Evolutionary conservation across 2,329 filamentous ascomycete genomes (phyloP).

Genomic region (Arthrinium phaeospermum): DNA sequence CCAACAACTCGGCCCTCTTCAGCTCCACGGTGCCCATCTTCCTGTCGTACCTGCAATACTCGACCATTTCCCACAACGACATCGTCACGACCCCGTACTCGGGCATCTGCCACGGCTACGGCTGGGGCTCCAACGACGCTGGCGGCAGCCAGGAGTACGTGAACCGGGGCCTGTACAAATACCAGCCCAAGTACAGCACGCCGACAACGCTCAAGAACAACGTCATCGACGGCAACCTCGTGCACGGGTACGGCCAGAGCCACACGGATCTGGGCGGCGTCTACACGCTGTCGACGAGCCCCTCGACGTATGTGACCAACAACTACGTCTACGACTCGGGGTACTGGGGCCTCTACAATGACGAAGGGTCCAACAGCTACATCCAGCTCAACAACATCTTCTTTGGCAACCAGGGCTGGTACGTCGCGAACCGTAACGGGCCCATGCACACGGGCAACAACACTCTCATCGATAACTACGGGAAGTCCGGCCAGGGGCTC

Average conservation of each 20-base stretch:
- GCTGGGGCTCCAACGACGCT: constrained; percentile 18
- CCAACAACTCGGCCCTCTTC: constrained; percentile 17
- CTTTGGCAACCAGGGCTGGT: constrained; percentile 1
- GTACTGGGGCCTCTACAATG: constrained; percentile 12
- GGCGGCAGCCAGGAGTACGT: constrained; percentile 15
- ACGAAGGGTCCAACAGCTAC: constrained; percentile 15
- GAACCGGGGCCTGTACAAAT: constrained; percentile 17
- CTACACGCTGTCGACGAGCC: constrained; percentile 12
- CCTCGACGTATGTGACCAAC: constrained; percentile 7
- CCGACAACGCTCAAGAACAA: constrained; percentile 4
- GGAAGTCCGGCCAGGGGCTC: neutral
- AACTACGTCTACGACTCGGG: constrained; percentile 18
- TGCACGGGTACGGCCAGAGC: constrained; percentile 6
- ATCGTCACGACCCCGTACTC: neutral
- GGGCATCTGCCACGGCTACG: constrained; percentile 13
- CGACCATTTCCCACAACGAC: constrained; percentile 4
- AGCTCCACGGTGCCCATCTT: constrained; percentile 18
- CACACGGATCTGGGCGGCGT: constrained; percentile 16
- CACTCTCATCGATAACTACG: constrained; percentile 12
- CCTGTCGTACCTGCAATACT: constrained; percentile 8
- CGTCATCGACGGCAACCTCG: constrained; percentile 12
- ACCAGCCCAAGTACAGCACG: constrained; percentile 12
- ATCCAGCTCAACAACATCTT: neutral
- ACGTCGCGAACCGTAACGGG: constrained; percentile 9
- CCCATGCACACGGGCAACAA: constrained; percentile 18